Base-by-base conservation (phyloP, 208 protist genomes). In the Vickermania ingenoplastis region DNA sequence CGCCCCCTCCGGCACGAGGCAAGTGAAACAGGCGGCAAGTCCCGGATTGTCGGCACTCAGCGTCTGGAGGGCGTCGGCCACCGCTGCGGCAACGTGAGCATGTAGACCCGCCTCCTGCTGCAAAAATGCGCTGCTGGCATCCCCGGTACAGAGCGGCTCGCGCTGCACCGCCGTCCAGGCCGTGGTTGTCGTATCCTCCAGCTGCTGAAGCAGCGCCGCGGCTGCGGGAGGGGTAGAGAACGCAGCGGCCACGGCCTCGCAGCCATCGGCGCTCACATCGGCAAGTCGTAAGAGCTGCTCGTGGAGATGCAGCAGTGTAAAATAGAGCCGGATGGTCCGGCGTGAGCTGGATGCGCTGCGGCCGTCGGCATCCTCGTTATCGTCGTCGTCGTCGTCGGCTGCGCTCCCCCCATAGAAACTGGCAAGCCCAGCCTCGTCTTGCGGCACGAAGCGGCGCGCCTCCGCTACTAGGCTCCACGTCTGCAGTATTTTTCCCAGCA, bases 231-330 rank as follows among this genome's bases (percentile, higher is more conserved):
- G 52, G 14, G 58, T 45, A 25, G 78, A 73, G 41, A 83, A 77
- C 59, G 67, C 58, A 1, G 53, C 63, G 0, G 75, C 73, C 31
- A 78, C 74, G 23, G 54, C 57, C 60, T 86, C 79, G 56, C 53
- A 82, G 1, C 66, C 73, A 41, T 90, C 83, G 7, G 77, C 74
- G 31, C 73, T 82, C 27, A 81, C 71, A 1, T 51, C 50, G 3
- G 67, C 54, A 17, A 86, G 57, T 58, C 73, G 63, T n/a, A 90
- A 53, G 11, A 78, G 53, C 65, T 90, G 78, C 28, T 90, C 83
- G 14, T 83, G 63, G 11, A 73, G 53, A 2, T 67, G 64, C 2
- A 70, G 69, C 13, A 67, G 69, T 2, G 53, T 74, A 53, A 76
- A 75, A 63, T 73, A 82, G 45, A 58, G 54, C 13, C 24, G 27